Percentiles rank a stretch among this genome's conserved stretches.
phyloP scores from a whole-genome alignment of 169 alveolate species.

The Eimeria sp. region DNA sequence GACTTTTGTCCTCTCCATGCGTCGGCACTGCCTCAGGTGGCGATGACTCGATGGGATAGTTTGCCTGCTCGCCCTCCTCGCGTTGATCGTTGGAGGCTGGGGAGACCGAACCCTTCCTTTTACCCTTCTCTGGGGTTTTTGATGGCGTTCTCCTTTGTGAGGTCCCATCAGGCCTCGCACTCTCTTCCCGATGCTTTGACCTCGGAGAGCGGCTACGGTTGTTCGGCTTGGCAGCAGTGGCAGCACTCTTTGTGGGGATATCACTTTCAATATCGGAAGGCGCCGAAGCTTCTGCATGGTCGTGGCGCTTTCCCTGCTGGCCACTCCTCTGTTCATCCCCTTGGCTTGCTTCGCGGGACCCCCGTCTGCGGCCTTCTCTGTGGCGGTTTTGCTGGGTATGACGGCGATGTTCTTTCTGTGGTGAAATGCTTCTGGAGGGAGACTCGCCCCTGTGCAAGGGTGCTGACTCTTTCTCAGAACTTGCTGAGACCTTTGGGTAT shows the following conservation, averaged over 20 bases:
- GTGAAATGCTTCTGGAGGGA: not conserved
- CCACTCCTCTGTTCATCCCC: not conserved
- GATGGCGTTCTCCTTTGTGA: not conserved
- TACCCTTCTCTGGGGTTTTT: not conserved
- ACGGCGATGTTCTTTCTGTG: not conserved
- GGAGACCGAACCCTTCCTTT: not conserved
- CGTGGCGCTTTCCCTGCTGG: not conserved
- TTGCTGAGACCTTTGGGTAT: not conserved
- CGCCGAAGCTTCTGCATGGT: not conserved
- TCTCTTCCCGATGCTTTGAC: not conserved
- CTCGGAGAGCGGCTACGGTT: not conserved
- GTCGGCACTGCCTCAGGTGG: not conserved
- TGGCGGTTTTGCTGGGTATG: constrained; percentile 2
- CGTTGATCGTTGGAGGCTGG: not conserved
- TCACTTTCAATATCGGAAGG: not conserved
- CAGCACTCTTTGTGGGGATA: not conserved
- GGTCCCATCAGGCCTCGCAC: constrained; percentile 10
- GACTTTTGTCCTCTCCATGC: not conserved
- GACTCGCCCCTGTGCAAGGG: not conserved
- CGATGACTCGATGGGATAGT: not conserved
- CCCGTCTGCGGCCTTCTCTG: constrained; percentile 16
- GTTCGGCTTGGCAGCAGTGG: not conserved
- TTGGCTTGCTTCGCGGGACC: not conserved
- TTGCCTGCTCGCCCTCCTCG: constrained; percentile 11
- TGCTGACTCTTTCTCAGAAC: not conserved